These are phyloP conservation scores for Dothideomycetes sp. DNA, from an alignment of 2,329 filamentous ascomycete genomes.

Conservation along the genomic window DNA sequence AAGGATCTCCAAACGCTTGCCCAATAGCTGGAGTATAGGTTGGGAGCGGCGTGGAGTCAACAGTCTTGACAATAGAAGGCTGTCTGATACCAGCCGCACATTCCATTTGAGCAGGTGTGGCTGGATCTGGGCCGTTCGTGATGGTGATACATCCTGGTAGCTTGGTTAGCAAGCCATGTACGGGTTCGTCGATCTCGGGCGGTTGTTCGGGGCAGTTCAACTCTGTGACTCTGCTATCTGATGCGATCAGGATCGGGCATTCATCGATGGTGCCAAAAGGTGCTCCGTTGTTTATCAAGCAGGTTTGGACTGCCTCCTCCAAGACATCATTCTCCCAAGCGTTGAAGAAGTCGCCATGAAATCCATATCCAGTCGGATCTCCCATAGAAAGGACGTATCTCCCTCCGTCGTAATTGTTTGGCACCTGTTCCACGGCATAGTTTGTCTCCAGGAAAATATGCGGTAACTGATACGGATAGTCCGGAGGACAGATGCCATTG, in stretches of 20 bases:
- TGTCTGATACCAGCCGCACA: slow-evolving; percentile 15
- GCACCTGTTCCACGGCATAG: slow-evolving; percentile 23
- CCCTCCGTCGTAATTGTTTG: slow-evolving; percentile 22
- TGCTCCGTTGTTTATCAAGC: slow-evolving; percentile 18
- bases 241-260: slow-evolving; percentile 21
- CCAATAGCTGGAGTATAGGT: slow-evolving; percentile 18
- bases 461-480: slow-evolving; percentile 23
- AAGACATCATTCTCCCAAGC: slow-evolving; percentile 35
- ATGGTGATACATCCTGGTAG: slow-evolving; percentile 24
- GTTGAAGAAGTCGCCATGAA: slow-evolving; percentile 44
- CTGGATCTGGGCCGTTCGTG: slow-evolving; percentile 19
- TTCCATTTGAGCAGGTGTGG: slow-evolving; percentile 18
- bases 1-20: slow-evolving; percentile 14
- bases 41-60: slow-evolving; percentile 18
- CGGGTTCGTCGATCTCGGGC: slow-evolving; percentile 18
- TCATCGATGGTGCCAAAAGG: slow-evolving; percentile 22
- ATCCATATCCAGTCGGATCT: slow-evolving; percentile 40
- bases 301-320: slow-evolving; percentile 24
- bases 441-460: slow-evolving; percentile 31
- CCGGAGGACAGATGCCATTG: slow-evolving; percentile 31
- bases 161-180: slow-evolving; percentile 17
- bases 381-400: slow-evolving; percentile 37
- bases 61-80: slow-evolving; percentile 17
- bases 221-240: slow-evolving; percentile 15
- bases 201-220: slow-evolving; percentile 20